Conservation (phyloP, 768 basidiomycete species). For the Coprinellus aureogranulatus region DNA sequence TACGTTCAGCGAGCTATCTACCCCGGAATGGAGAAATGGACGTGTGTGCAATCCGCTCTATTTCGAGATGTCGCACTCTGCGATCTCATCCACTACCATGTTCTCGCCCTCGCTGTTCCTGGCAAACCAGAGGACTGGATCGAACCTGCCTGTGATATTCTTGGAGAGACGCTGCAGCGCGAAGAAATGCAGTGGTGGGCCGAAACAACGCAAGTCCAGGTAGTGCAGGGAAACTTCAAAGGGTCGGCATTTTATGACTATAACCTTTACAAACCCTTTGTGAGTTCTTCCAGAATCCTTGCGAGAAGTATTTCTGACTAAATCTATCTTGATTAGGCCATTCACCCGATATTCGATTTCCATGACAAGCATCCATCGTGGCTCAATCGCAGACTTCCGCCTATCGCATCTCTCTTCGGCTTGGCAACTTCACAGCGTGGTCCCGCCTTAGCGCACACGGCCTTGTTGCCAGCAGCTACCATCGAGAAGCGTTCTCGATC, state of each 20-base stretch:
- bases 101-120: background rate
- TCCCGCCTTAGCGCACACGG: too few relatives aligned
- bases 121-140: background rate
- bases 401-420: too few relatives aligned
- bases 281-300: too few relatives aligned
- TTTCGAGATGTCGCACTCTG: slow-evolving; percentile 14
- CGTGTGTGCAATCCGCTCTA: background rate
- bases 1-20: slow-evolving; percentile 12
- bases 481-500: too few relatives aligned
- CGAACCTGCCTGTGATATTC: background rate
- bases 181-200: background rate
- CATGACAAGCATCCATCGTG: background rate
- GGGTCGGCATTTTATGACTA: background rate
- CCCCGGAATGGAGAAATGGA: slow-evolving; percentile 4
- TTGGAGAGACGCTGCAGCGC: background rate
- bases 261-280: background rate
- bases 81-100: background rate
- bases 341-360: too few relatives aligned
- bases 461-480: too few relatives aligned
- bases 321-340: background rate
- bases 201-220: background rate
- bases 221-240: background rate
- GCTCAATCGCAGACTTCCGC: background rate
- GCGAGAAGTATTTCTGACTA: too few relatives aligned
- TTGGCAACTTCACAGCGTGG: too few relatives aligned